Conservation (phyloP, 2,329 filamentous ascomycete species). For the Didymella keratinophila region DNA sequence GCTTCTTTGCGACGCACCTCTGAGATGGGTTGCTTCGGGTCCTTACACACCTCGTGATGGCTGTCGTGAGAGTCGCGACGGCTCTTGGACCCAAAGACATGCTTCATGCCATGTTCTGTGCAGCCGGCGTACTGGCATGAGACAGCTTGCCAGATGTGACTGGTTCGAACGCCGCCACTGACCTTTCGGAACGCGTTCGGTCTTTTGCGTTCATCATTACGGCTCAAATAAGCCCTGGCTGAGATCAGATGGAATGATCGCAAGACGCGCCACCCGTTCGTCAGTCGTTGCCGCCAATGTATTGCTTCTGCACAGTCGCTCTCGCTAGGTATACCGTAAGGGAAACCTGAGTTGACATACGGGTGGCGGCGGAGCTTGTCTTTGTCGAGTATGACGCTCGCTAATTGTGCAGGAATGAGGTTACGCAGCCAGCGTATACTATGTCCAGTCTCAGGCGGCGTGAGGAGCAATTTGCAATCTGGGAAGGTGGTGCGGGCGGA, state of each 20-base stretch:
- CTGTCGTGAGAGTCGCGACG: conserved; percentile 12
- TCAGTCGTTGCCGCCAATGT: conserved; percentile 24
- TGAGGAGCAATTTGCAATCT: conserved; percentile 13
- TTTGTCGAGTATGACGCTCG: conserved; percentile 27
- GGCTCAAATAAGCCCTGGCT: conserved; percentile 15
- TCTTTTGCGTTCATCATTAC: conserved; percentile 7
- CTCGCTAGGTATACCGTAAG: conserved; percentile 30
- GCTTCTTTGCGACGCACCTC: conserved; percentile 20
- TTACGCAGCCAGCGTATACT: conserved; percentile 23
- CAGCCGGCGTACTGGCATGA: conserved; percentile 27
- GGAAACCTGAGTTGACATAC: conserved; percentile 28
- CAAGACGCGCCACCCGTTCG: conserved; percentile 29
- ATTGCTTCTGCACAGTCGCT: conserved; percentile 15
- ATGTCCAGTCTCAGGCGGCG: conserved; percentile 11
- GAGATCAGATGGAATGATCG: conserved; percentile 26
- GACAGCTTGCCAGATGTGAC: conserved; percentile 26
- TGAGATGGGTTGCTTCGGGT: background rate
- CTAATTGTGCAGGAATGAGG: conserved; percentile 27
- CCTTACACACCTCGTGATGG: background rate
- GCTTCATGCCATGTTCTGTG: conserved; percentile 26
- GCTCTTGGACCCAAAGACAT: conserved; percentile 16
- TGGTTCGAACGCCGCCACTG: conserved; percentile 23
- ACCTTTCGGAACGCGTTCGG: conserved; percentile 23
- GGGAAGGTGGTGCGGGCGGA: conserved; percentile 26
- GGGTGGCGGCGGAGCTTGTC: conserved; percentile 28